These are phyloP conservation scores for Phaffomyces thermotolerans DNA, from an alignment of 805 yeast genomes.

Conservation along the genomic window DNA sequence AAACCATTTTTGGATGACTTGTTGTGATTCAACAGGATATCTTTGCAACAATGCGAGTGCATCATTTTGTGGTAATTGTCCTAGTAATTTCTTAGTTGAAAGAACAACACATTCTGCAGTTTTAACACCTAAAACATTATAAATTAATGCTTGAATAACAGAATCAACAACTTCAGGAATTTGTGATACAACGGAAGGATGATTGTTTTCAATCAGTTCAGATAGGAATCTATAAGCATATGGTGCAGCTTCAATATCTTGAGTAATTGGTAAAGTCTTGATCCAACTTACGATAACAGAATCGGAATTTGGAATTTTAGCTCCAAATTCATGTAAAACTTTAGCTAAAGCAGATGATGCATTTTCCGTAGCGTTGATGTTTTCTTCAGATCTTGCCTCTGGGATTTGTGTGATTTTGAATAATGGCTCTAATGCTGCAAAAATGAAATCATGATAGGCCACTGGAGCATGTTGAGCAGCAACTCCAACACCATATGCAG, in stretches of 20 bases:
- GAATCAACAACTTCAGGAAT: constrained; percentile 57
- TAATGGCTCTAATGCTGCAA: constrained; percentile 68
- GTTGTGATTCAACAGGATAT: constrained; percentile 54
- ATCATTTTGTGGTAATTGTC: constrained; percentile 59
- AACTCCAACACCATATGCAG: constrained; percentile 76
- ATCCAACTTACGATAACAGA: constrained; percentile 71
- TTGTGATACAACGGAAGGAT: constrained; percentile 48
- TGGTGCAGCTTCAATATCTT: constrained; percentile 85
- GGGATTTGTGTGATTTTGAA: constrained; percentile 67
- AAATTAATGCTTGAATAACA: constrained; percentile 68
- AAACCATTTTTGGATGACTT: constrained; percentile 56
- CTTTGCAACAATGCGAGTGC: constrained; percentile 57
- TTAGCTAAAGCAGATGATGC: constrained; percentile 79
- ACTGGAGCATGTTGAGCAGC: constrained; percentile 78
- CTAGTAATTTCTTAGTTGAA: constrained; percentile 57
- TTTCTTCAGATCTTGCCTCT: constrained; percentile 81
- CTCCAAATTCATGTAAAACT: constrained; percentile 59
- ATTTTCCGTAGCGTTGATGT: constrained; percentile 81
- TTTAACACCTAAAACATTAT: constrained; percentile 58
- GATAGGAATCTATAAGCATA: constrained; percentile 71
- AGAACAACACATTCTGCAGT: constrained; percentile 60
- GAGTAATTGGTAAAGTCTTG: constrained; percentile 68
- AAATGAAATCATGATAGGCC: constrained; percentile 51
- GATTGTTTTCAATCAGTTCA: constrained; percentile 61
- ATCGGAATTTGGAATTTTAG: constrained; percentile 52